A percentile compares a stretch with the other conserved stretches of the same genome.
These are phyloP conservation scores for Neurospora sp. DNA, from an alignment of 495 filamentous ascomycete species.

Conservation along the genomic window DNA sequence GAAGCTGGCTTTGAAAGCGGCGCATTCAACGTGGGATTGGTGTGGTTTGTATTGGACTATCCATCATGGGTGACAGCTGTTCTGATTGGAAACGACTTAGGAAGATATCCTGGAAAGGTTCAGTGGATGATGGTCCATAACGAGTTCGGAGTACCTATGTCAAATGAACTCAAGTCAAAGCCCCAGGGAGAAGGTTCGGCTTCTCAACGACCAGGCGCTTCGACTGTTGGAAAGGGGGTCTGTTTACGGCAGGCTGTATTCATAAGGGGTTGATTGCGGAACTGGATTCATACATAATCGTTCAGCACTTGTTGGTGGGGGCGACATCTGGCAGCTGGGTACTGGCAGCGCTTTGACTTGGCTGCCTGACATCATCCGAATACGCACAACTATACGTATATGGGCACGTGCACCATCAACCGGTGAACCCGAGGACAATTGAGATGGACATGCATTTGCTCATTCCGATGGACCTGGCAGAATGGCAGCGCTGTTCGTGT, in stretches of 20 bases:
- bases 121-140: no score
- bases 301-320: neutral
- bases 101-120: neutral
- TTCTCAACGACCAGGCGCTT: neutral
- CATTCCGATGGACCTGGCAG: neutral
- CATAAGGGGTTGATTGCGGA: neutral
- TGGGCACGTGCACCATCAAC: neutral
- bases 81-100: neutral
- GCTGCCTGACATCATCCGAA: neutral
- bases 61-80: neutral
- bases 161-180: no score
- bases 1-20: neutral
- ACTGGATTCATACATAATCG: neutral
- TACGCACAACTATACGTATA: neutral
- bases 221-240: neutral
- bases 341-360: neutral
- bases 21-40: neutral
- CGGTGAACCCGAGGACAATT: neutral
- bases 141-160: no score
- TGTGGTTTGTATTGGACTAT: neutral
- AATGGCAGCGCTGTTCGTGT: neutral
- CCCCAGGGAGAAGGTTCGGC: no score
- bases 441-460: neutral
- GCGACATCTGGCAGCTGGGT: neutral
- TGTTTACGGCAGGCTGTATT: neutral